These are phyloP conservation scores for Lophiostoma macrostomum DNA, from an alignment of 495 filamentous ascomycete genomes.

Conservation along the genomic window DNA sequence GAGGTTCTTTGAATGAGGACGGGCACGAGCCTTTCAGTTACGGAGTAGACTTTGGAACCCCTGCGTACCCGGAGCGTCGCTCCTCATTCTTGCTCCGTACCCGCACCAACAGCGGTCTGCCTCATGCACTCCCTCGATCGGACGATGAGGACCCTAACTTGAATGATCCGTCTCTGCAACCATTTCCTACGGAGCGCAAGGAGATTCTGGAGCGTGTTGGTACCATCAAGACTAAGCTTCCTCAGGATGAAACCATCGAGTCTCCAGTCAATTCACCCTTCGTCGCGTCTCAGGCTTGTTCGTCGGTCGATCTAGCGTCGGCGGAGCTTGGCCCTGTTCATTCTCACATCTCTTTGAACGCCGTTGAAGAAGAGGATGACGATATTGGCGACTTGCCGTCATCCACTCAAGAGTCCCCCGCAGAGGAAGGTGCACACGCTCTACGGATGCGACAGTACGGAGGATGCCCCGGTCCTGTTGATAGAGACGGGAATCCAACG, in stretches of 20 bases:
- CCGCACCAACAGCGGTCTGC: constrained; percentile 2
- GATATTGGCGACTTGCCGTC: background rate
- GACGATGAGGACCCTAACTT: constrained; percentile 31
- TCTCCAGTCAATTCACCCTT: constrained; percentile 3
- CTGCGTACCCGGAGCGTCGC: too few relatives aligned
- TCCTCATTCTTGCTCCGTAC: too few relatives aligned
- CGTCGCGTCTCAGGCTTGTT: constrained; percentile 9
- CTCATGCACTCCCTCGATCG: constrained; percentile 4
- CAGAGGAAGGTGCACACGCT: too few relatives aligned
- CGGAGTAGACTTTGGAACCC: too few relatives aligned
- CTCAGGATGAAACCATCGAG: constrained; percentile 12
- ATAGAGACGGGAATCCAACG: too few relatives aligned
- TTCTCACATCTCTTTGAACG: background rate
- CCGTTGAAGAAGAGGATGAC: constrained; percentile 8
- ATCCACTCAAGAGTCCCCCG: too few relatives aligned
- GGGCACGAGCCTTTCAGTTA: too few relatives aligned
- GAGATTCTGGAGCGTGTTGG: constrained; percentile 19
- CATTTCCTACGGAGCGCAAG: constrained; percentile 18
- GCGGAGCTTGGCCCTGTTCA: background rate
- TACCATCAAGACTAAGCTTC: constrained; percentile 5
- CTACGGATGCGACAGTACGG: too few relatives aligned
- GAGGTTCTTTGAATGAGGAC: too few relatives aligned
- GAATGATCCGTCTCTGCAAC: constrained; percentile 18
- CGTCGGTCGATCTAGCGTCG: constrained; percentile 7
- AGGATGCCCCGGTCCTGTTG: too few relatives aligned